Conservation (phyloP, 2,329 filamentous ascomycete genomes). For the Colletotrichum magnum region DNA sequence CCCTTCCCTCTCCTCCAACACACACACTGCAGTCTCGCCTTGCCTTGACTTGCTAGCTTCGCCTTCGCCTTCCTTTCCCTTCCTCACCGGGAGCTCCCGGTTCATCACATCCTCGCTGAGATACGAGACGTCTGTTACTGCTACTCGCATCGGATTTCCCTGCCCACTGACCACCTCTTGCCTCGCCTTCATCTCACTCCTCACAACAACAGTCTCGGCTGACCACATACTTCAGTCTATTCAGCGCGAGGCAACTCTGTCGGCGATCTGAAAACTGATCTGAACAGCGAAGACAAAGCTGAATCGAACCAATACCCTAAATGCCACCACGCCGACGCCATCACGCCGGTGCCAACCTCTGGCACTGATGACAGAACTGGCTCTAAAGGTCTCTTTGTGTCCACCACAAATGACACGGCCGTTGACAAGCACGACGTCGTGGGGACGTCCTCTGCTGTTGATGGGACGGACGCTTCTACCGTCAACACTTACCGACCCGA, state of each 20-base stretch:
- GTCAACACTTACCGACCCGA: constrained; percentile 46
- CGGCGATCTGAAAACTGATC: constrained; percentile 17
- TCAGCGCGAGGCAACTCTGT: constrained; percentile 31
- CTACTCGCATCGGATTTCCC: constrained; percentile 36
- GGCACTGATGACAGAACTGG: constrained; percentile 30
- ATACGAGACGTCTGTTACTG: constrained; percentile 19
- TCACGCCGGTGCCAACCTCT: constrained; percentile 18
- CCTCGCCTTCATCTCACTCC: constrained; percentile 28
- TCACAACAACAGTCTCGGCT: constrained; percentile 18
- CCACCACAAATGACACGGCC: constrained; percentile 13
- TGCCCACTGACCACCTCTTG: constrained; percentile 33
- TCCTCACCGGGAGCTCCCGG: neutral
- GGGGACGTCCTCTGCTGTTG: constrained; percentile 16
- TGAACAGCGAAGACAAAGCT: constrained; percentile 23
- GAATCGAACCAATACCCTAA: constrained; percentile 15
- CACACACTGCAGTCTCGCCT: neutral
- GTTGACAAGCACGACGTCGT: constrained; percentile 12
- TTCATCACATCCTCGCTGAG: constrained; percentile 35
- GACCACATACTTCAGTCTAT: constrained; percentile 20
- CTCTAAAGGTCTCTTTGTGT: constrained; percentile 11
- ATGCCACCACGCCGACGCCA: constrained; percentile 19
- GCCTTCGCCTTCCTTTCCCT: constrained; percentile 8
- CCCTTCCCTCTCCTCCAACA: constrained; percentile 6
- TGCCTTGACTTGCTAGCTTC: constrained; percentile 24
- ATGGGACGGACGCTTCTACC: constrained; percentile 24